phyloP scores from a whole-genome alignment of 371 early-diverging fungal species.

The Syncephalastrum contaminatum region DNA sequence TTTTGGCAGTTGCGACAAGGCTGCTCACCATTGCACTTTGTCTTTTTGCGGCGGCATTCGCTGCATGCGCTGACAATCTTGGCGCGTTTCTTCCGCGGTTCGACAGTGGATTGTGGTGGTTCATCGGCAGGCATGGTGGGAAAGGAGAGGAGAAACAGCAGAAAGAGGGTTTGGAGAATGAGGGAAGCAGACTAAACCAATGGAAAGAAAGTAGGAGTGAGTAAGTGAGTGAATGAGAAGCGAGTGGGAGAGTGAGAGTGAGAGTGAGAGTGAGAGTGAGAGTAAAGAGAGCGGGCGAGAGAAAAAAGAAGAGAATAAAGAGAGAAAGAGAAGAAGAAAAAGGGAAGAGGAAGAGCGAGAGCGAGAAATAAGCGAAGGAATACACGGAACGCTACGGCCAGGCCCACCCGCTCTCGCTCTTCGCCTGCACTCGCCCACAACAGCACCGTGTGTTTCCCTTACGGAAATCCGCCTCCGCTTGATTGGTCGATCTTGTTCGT shows the following conservation, averaged over 20 bases:
- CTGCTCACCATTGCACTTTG: constrained; percentile 51
- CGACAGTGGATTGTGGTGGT: constrained; percentile 13
- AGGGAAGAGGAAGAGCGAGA: background rate
- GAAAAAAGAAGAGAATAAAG: constrained; percentile 4
- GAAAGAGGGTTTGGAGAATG: background rate
- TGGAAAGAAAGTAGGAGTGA: constrained; percentile 3
- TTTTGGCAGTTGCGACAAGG: constrained; percentile 56
- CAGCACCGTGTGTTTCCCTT: too few relatives aligned
- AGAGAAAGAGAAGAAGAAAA: constrained; percentile 2
- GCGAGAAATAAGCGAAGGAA: background rate
- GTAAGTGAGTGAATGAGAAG: background rate
- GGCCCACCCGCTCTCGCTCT: too few relatives aligned
- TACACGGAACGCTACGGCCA: background rate
- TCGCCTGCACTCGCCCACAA: too few relatives aligned
- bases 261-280: background rate
- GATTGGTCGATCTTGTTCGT: too few relatives aligned
- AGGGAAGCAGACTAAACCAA: background rate
- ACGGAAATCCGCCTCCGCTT: too few relatives aligned
- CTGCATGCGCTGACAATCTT: constrained; percentile 59
- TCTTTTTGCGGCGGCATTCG: constrained; percentile 58
- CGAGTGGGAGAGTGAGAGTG: constrained; percentile 1
- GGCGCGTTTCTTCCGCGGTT: constrained; percentile 46
- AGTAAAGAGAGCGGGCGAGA: background rate
- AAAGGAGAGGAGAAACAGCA: constrained; percentile 2
- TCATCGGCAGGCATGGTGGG: constrained; percentile 17